Evolutionary conservation across 768 basidiomycete genomes (phyloP).

Genomic region (Xerocomus potaroensis): DNA sequence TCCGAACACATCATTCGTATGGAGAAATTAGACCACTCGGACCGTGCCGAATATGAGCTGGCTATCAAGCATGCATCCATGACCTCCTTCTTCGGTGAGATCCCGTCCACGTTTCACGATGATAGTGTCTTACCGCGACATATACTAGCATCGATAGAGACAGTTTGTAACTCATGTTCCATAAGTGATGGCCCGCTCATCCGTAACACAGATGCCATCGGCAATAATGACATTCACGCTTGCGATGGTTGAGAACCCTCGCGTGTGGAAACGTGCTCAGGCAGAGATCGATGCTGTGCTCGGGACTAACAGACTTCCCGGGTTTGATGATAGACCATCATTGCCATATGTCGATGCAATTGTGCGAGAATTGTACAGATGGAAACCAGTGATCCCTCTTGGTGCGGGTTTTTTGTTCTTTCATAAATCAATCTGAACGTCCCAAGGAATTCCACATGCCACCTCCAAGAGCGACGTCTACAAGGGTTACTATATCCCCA

Average conservation of each 20-base stretch:
- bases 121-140: background rate
- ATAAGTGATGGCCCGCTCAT: background rate
- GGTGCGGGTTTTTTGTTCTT: background rate
- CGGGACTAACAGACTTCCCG: slow-evolving; percentile 5
- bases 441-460: slow-evolving; percentile 11
- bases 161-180: background rate
- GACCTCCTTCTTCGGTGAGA: slow-evolving; percentile 12
- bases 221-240: slow-evolving; percentile 4
- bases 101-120: background rate
- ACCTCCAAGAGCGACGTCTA: slow-evolving; percentile 8
- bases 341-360: slow-evolving; percentile 15
- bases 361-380: slow-evolving; percentile 16
- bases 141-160: slow-evolving; percentile 5
- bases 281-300: slow-evolving; percentile 8
- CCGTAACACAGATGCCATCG: slow-evolving; percentile 2
- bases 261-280: slow-evolving; percentile 10
- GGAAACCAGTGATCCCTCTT: slow-evolving; percentile 12
- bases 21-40: slow-evolving; percentile 9
- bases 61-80: slow-evolving; percentile 8
- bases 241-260: slow-evolving; percentile 12
- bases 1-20: slow-evolving; percentile 15
- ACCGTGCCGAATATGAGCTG: slow-evolving; percentile 1
- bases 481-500: slow-evolving; percentile 17
- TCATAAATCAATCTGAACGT: background rate
- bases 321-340: slow-evolving; percentile 18